Percentiles rank a stretch among this genome's conserved stretches.
Conservation (phyloP, 805 yeast species). For the Millerozyma miso region DNA sequence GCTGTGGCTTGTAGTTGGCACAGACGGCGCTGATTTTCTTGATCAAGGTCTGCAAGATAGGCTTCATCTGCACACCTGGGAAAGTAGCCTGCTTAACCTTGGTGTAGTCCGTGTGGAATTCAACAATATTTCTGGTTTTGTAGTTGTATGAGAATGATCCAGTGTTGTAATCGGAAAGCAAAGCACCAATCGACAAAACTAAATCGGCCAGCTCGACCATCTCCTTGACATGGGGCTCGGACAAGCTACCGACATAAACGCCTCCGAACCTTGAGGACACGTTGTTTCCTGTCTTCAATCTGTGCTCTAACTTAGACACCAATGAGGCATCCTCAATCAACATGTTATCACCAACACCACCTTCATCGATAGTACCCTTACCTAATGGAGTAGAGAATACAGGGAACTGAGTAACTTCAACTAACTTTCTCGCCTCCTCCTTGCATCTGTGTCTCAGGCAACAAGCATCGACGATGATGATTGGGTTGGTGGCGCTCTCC, state of each 20-base stretch:
- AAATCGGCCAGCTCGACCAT: conserved; percentile 36
- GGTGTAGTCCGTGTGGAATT: conserved; percentile 40
- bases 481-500: conserved; percentile 26
- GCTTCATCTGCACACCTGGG: conserved; percentile 41
- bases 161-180: conserved; percentile 39
- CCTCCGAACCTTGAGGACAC: conserved; percentile 33
- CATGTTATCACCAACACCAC: conserved; percentile 27
- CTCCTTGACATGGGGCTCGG: conserved; percentile 33
- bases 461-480: conserved; percentile 38
- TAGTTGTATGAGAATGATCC: conserved; percentile 38
- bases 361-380: conserved; percentile 35
- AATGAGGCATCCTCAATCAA: conserved; percentile 22
- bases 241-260: conserved; percentile 36
- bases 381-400: conserved; percentile 40
- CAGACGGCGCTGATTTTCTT: conserved; percentile 28
- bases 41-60: conserved; percentile 43
- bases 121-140: conserved; percentile 35
- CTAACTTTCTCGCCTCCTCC: conserved; percentile 28
- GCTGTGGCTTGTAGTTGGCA: conserved; percentile 44
- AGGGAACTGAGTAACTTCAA: conserved; percentile 37
- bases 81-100: conserved; percentile 36
- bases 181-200: conserved; percentile 34
- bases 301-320: conserved; percentile 18
- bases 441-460: conserved; percentile 36
- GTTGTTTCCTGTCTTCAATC: conserved; percentile 14